phyloP scores from a whole-genome alignment of 129 eudicot species.

The Daucus carota region DH1_v3.0 NC_030381.2:26548501-26549000 shows the following conservation, averaged over 20 bases:
- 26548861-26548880: background rate
- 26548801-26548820: background rate
- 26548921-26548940: background rate
- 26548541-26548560: conserved; percentile 68
- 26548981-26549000: background rate
- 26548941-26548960: background rate
- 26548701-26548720: conserved; percentile 14
- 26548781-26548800: background rate
- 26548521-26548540: conserved; percentile 89
- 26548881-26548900: background rate
- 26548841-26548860: background rate
- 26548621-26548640: conserved; percentile 56
- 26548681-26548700: conserved; percentile 45
- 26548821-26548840: background rate
- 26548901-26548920: background rate
- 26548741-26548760: background rate
- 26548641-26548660: conserved; percentile 51
- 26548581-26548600: conserved; percentile 94
- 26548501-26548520: conserved; percentile 70
- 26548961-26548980: background rate
- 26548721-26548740: background rate
- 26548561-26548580: conserved; percentile 48
- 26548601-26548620: conserved; percentile 84
- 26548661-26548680: conserved; percentile 64
- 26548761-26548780: background rate